phyloP scores from a whole-genome alignment of 179 eudicot genomes.

The Corrigiola litoralis region DNA sequence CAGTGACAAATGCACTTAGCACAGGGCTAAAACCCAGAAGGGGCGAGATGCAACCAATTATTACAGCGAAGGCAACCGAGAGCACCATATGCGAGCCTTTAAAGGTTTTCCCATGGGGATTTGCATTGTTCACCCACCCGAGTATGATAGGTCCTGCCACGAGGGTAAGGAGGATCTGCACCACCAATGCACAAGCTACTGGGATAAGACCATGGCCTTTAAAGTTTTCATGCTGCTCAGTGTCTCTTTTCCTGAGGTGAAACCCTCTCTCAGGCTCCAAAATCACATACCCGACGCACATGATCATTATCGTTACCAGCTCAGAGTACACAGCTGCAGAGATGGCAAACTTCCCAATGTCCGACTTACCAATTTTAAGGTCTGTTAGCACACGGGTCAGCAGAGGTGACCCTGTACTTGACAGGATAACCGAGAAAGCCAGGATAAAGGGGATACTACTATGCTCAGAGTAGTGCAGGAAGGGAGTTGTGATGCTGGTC shows the following conservation, averaged over 20 bases:
- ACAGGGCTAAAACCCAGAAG: conserved; percentile 45
- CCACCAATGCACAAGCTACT: conserved; percentile 27
- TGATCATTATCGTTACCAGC: conserved; percentile 43
- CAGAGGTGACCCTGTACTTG: conserved; percentile 76
- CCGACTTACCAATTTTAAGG: conserved; percentile 80
- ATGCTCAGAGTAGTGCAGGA: conserved; percentile 25
- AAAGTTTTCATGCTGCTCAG: background rate
- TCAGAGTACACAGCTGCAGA: conserved; percentile 69
- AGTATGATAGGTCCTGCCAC: conserved; percentile 50
- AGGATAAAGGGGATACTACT: conserved; percentile 32
- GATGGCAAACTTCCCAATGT: conserved; percentile 71
- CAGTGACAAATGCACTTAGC: conserved; percentile 76
- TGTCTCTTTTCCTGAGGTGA: conserved; percentile 8
- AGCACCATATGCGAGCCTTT: conserved; percentile 82
- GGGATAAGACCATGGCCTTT: conserved; percentile 13
- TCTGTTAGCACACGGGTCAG: conserved; percentile 76
- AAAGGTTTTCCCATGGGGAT: conserved; percentile 82
- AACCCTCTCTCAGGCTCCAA: conserved; percentile 38
- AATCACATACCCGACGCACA: conserved; percentile 53
- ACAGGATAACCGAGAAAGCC: conserved; percentile 49
- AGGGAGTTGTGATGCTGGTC: conserved; percentile 34
- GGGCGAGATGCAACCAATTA: conserved; percentile 52
- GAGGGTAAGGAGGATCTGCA: conserved; percentile 37
- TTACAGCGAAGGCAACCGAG: conserved; percentile 54
- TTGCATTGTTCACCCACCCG: conserved; percentile 65